Evolutionary conservation across 208 protist species (phyloP), one percentile per base, ranked within the genome.

Genomic region (Crithidia expoeki): DNA sequence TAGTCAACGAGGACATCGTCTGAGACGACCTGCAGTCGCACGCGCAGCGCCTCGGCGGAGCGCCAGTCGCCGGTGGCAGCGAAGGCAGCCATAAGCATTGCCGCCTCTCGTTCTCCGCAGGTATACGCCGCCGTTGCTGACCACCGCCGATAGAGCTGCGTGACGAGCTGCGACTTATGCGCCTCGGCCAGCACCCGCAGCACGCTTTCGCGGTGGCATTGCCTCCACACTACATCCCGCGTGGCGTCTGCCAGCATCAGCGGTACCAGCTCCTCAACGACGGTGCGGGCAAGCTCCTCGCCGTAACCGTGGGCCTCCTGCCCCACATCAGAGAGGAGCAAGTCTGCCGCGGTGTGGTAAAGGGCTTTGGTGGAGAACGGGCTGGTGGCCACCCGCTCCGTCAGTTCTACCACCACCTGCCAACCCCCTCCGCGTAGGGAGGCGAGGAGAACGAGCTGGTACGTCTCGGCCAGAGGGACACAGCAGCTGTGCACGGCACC

Each of bases 401-500:
- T 70, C 28, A 94, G 62, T 14, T 62, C 64, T 25, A 89, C 79
- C 19, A 61, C 70, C 1, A 78, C 53, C 9, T 59, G 62, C 79
- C 85, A 90, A 11, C 79, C 85, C 6, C 84, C 76, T 36, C 72
- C 63, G 3, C 47, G 80, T 5, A 86, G 52, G 2, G 76, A 72
- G 21, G 83, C 69, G 11, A 69, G 34, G 19, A 94, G 72, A 19
- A 88, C 76, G 27, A 81, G 56, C 21, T 75, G 76, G 51, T 94
- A 94, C 30, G 89, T 93, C 27, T 86, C 74, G 32, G 84, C 47
- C 2, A 86, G 82, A 2, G 89, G 89, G 28, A 91, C 81, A 49
- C 82, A 90, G 36, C 64, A 67, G 30, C 91, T 78, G 23, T 69
- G 53, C 4, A 89, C 40, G 5, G 89, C 83, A 19, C 89, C 89